Percentiles rank a stretch among this genome's conserved stretches.
phyloP scores from a whole-genome alignment of 2,329 filamentous ascomycete species.

The Orbilia ellipsospora region DNA sequence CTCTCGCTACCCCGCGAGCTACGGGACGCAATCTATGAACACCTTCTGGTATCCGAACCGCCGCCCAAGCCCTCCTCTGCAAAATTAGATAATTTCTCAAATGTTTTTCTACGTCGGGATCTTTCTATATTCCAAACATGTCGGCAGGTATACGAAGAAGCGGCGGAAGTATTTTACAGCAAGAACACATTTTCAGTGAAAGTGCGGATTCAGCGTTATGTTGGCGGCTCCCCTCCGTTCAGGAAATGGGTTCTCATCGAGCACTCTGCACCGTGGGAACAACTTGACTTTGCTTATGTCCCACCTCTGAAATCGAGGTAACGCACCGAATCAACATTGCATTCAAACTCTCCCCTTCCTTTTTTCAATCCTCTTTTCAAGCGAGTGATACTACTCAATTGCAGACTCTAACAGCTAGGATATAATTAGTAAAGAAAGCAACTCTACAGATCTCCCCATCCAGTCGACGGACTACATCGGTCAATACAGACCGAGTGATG shows the following conservation, averaged over 20 bases:
- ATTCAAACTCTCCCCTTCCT: no score
- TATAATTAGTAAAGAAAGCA: no score
- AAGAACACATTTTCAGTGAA: conserved; percentile 9
- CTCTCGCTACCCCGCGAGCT: conserved; percentile 35
- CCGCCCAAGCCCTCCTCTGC: no score
- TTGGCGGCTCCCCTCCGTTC: neutral
- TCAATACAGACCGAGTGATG: no score
- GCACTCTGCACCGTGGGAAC: conserved; percentile 24
- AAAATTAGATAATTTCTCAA: no score
- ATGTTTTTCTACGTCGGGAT: neutral
- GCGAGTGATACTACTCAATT: no score
- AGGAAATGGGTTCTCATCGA: neutral
- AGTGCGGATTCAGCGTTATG: neutral
- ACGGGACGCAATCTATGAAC: conserved; percentile 31
- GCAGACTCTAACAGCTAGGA: no score
- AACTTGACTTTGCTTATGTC: conserved; percentile 5
- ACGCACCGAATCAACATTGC: no score
- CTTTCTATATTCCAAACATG: conserved; percentile 20
- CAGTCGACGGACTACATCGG: no score
- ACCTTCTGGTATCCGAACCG: conserved; percentile 7
- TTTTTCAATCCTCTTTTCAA: no score
- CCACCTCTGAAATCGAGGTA: no score
- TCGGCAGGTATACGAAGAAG: conserved; percentile 17
- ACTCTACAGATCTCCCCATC: no score
- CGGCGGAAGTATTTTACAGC: conserved; percentile 9